phyloP scores from a whole-genome alignment of 768 basidiomycete species.

The Boletus rex-veris region DNA sequence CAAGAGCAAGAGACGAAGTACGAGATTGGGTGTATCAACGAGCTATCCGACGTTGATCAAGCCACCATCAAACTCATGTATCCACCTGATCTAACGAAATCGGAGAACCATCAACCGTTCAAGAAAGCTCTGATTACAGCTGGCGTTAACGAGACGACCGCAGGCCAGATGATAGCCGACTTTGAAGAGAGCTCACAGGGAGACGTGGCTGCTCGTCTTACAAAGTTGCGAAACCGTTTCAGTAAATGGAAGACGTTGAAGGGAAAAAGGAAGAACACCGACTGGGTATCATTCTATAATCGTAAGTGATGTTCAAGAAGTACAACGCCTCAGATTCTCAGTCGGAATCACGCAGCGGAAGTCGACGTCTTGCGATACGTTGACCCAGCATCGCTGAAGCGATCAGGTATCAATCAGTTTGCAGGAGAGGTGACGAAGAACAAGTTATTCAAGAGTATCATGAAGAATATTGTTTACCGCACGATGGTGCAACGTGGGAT shows the following conservation, averaged over 20 bases:
- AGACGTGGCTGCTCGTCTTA: neutral
- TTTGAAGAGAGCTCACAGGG: neutral
- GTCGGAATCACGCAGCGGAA: neutral
- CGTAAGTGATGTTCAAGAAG: too few relatives aligned
- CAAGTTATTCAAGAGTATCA: neutral
- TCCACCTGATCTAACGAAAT: neutral
- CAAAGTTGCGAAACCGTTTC: neutral
- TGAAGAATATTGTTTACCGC: neutral
- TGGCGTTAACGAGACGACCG: neutral
- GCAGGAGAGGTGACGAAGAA: neutral
- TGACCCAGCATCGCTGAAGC: neutral
- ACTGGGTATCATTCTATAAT: too few relatives aligned
- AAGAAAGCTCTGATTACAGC: neutral
- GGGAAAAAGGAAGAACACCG: too few relatives aligned
- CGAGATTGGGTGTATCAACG: neutral
- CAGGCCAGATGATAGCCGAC: neutral
- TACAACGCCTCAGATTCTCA: neutral
- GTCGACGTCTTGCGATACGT: neutral
- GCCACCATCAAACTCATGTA: neutral
- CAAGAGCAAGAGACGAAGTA: neutral
- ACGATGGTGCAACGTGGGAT: neutral
- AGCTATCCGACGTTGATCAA: neutral
- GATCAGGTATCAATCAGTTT: neutral
- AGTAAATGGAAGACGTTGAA: neutral
- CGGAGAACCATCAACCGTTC: neutral